phyloP scores from a whole-genome alignment of 352 stramenopile species.

The Pythium pectinolyticum region DNA sequence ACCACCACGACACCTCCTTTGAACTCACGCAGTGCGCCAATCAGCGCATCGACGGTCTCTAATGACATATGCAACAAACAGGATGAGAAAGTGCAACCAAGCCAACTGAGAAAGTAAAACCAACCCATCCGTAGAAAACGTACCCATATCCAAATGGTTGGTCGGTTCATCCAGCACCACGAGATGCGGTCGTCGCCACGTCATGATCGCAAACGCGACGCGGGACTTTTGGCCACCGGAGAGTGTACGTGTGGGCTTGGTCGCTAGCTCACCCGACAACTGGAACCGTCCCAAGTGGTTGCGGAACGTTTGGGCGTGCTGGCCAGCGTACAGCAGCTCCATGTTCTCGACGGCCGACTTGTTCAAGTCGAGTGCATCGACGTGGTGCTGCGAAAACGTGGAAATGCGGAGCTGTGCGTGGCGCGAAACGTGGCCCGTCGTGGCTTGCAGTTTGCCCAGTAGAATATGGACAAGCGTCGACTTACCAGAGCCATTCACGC shows the following conservation, averaged over 20 bases:
- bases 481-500: conserved; percentile 94
- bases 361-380: conserved; percentile 93
- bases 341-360: conserved; percentile 90
- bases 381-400: conserved; percentile 96
- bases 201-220: conserved; percentile 94
- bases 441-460: conserved; percentile 91
- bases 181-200: conserved; percentile 94
- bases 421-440: conserved; percentile 82
- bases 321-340: conserved; percentile 88
- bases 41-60: conserved; percentile 59
- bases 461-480: conserved; percentile 97
- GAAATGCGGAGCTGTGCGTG: conserved; percentile 93
- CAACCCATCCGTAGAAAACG: no score
- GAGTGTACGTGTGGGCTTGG: conserved; percentile 94
- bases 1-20: conserved; percentile 97
- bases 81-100: conserved; percentile 13
- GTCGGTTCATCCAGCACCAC: conserved; percentile 97
- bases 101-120: not conserved
- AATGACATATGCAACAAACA: conserved; percentile 1
- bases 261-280: conserved; percentile 93
- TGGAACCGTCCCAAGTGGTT: conserved; percentile 96
- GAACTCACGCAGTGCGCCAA: conserved; percentile 95
- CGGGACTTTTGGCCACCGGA: conserved; percentile 95
- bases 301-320: conserved; percentile 89
- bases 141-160: conserved; percentile 95